A percentile compares a stretch with the other conserved stretches of the same genome.
Conservation (phyloP, 2,329 filamentous ascomycete genomes). For the Metarhizium sp. region DNA sequence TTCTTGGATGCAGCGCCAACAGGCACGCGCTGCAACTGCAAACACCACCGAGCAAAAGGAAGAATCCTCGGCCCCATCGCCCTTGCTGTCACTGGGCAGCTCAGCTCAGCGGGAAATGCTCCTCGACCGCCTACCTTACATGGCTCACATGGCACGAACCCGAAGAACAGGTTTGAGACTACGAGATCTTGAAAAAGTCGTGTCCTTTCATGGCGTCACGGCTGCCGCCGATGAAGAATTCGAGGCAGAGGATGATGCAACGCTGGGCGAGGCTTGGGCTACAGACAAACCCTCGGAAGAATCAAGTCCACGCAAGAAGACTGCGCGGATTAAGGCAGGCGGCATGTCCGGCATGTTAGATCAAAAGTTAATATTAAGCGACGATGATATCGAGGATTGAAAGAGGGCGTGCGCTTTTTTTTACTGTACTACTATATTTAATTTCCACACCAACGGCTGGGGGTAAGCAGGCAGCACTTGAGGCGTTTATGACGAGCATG, state of each 20-base stretch:
- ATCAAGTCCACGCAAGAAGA: constrained; percentile 38
- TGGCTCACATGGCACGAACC: constrained; percentile 54
- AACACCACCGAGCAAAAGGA: constrained; percentile 9
- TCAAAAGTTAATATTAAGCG: constrained; percentile 63
- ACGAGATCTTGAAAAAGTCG: constrained; percentile 58
- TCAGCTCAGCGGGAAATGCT: constrained; percentile 65
- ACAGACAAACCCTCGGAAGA: constrained; percentile 53
- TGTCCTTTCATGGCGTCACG: constrained; percentile 52
- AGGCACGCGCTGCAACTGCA: constrained; percentile 10
- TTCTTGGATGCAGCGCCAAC: constrained; percentile 25
- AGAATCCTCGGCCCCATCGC: constrained; percentile 18
- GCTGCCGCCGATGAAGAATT: constrained; percentile 34
- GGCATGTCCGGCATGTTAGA: constrained; percentile 36
- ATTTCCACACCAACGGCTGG: no score
- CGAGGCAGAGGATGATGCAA: constrained; percentile 34
- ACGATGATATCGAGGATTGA: constrained; percentile 75
- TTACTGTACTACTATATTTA: background rate
- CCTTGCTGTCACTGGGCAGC: constrained; percentile 50
- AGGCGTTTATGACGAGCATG: no score
- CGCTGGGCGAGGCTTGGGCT: constrained; percentile 43
- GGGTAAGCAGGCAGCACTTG: no score
- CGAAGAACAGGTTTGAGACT: constrained; percentile 32
- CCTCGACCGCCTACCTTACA: constrained; percentile 80
- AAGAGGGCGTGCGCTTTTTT: constrained; percentile 8
- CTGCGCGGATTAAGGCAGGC: constrained; percentile 25